phyloP scores from a whole-genome alignment of 345 rosid species.

The Acer campestre region DNA sequence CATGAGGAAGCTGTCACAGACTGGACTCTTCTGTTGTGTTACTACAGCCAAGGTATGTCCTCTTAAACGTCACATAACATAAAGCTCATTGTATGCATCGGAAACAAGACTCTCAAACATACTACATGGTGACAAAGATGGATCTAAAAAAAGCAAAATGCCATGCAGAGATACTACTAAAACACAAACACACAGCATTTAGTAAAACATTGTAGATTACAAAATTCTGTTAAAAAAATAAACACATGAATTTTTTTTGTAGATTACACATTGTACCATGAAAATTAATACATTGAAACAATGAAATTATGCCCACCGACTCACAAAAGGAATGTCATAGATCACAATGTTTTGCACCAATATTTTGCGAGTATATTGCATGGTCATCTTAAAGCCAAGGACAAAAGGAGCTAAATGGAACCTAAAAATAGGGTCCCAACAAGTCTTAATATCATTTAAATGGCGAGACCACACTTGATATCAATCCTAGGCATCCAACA shows the following conservation, averaged over 20 bases:
- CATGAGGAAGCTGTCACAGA: not conserved
- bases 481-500: not conserved
- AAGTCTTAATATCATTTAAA: conserved; percentile 1
- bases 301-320: not conserved
- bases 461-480: not conserved
- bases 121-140: not conserved
- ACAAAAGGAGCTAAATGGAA: conserved; percentile 2
- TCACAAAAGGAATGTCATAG: not conserved
- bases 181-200: not conserved
- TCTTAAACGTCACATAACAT: not conserved
- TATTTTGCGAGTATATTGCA: not conserved
- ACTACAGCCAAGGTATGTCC: not conserved
- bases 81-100: not conserved
- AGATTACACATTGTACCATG: not conserved
- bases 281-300: not conserved
- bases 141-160: not conserved
- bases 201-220: not conserved
- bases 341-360: not conserved
- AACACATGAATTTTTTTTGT: no score
- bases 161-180: not conserved
- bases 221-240: no score
- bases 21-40: not conserved
- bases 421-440: not conserved
- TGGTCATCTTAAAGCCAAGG: not conserved
- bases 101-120: not conserved